Evolutionary conservation across 257 asterid species (phyloP), one percentile per base, ranked within the genome.

Genomic region (Jaltomata sinuosa): DNA sequence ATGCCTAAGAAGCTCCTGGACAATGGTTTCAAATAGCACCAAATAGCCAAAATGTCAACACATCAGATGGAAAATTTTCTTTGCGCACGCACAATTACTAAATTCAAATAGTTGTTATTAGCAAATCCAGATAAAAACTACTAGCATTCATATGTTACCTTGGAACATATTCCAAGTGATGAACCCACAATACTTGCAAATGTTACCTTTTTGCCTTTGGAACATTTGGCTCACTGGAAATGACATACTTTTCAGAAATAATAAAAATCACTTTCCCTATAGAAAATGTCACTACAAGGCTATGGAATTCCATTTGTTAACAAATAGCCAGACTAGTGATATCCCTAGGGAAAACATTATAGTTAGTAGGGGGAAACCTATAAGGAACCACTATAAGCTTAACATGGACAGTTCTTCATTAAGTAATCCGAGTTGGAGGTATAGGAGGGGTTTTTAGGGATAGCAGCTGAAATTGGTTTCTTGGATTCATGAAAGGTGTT

Each of bases 1-100:
- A 64, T 55, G 79, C 80, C 79, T 64, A 47, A 82, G 77, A 47
- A 22, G 77, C 65, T 82, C 85, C 85, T 82, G 85, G n/a, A 65
- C 47, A 65, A 11, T 64, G 42, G 15, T 45, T 82, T 29, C 55
- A 34, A 65, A 82, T 4, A 82, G 61, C 53, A 29, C 22, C 61
- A 69, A 64, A 38, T 65, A 57, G 71, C 29, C 50, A 34, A 55
- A 36, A 38, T 81, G 57, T 40, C 55, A 36, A 81, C 40, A 55
- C 42, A n/a, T 8, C 15, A 14, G 38, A 81, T 40, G 55, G 54
- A 34, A 57, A 55, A 38, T 16, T 62, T 80, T 81, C 68, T 54
- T 12, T 36, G 22, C 25, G 25, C 71, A 38, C 25, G 25, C 71
- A 38, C 18, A 81, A 16, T 29, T 22, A 31, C 34, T 14, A n/a